Evolutionary conservation across 305 asterid genomes (phyloP).

Genomic region (Solanum hybrid): DNA sequence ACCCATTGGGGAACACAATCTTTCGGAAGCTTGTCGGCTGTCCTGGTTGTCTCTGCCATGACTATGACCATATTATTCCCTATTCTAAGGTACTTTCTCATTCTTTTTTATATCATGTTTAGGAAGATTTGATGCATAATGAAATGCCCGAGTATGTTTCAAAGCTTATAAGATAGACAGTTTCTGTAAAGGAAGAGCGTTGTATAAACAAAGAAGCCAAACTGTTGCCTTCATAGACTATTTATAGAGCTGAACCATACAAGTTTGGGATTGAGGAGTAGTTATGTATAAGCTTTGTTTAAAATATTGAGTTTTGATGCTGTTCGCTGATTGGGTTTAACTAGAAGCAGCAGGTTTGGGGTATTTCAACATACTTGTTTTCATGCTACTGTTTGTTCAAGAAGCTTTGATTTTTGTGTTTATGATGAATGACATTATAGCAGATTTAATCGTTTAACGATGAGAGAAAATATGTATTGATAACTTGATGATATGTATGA

Average conservation of each 20-base stretch:
- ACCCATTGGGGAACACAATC: constrained; percentile 59
- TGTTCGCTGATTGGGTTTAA: neutral
- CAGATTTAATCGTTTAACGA: neutral
- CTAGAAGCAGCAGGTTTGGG: neutral
- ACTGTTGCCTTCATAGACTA: neutral
- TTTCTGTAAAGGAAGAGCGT: neutral
- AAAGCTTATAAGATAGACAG: too few species aligned
- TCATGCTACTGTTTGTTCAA: neutral
- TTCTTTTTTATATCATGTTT: neutral
- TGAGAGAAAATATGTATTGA: neutral
- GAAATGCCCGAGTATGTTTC: neutral
- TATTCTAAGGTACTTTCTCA: constrained; percentile 39
- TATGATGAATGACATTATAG: neutral
- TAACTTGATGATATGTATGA: neutral
- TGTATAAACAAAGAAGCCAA: neutral
- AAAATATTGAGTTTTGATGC: neutral
- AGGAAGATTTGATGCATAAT: neutral
- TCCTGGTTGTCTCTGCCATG: constrained; percentile 96
- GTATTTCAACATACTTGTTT: neutral
- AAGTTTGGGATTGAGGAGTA: neutral
- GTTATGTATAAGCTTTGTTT: neutral
- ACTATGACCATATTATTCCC: constrained; percentile 93
- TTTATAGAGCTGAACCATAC: neutral
- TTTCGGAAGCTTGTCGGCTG: constrained; percentile 95
- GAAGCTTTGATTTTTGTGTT: neutral